Evolutionary conservation across 805 yeast species (phyloP).

Genomic region (Starmerella apis): DNA sequence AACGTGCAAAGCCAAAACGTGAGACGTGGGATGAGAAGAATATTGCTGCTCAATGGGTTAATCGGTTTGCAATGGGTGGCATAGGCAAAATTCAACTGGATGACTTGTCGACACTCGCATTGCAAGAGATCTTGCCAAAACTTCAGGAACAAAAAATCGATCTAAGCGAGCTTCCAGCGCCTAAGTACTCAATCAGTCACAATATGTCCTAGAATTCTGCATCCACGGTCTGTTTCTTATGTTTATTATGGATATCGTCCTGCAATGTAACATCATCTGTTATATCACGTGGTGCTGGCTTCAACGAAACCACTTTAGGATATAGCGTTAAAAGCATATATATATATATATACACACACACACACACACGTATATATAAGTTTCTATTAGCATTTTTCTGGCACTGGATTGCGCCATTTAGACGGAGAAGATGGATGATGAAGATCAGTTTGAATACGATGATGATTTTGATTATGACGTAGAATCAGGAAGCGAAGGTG

Average conservation of each 20-base stretch:
- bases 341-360: too few relatives aligned
- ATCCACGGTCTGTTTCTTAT: not conserved
- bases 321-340: not conserved
- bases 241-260: too few relatives aligned
- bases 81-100: constrained; percentile 15
- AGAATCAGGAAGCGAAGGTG: constrained; percentile 29
- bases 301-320: not conserved
- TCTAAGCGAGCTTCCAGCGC: not conserved
- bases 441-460: constrained; percentile 16
- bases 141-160: constrained; percentile 1
- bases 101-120: constrained; percentile 9
- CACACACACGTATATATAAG: too few relatives aligned
- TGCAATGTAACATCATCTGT: too few relatives aligned
- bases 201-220: not conserved
- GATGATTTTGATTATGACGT: constrained; percentile 19
- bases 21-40: constrained; percentile 16
- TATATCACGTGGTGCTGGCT: not conserved
- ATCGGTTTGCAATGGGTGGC: constrained; percentile 15
- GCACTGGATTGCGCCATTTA: too few relatives aligned
- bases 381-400: too few relatives aligned
- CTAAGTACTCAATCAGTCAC: not conserved
- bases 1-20: not conserved
- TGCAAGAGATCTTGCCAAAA: not conserved
- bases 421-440: constrained; percentile 3
- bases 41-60: constrained; percentile 19